Evolutionary conservation across 805 yeast species (phyloP), one percentile per base, ranked within the genome.

Genomic region (Teunomyces gatunensis): DNA sequence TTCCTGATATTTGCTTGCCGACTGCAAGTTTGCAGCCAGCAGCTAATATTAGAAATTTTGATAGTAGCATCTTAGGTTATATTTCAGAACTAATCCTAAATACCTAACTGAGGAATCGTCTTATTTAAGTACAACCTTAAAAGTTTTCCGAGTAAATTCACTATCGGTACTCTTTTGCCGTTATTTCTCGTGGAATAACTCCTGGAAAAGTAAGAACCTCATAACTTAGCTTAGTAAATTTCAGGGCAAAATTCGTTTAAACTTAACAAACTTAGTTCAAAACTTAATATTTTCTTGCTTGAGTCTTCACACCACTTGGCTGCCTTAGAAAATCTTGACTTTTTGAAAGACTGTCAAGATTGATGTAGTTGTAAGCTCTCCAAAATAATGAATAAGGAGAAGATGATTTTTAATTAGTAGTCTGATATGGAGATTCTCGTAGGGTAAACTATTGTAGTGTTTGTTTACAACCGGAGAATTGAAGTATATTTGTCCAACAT

Each of bases 1-100:
- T 41, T 11, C 63, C 63, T 28, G 50, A 34, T 13, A 58, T 49
- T 46, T 50, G 45, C 25, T 35, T 35, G 13, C 51, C 45, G n/a
- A 23, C 39, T 6, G 37, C 51, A 29, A n/a, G 13, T 7, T 11
- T 12, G 33, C 33, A 29, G 33, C 33, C 33, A 12, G 33, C 33
- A n/a, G 13, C 15, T n/a, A 29, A 29, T 29, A 29, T 12, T 29
- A 29, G 33, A 29, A 29, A 29, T 13, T 12, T 29, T 29, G 33
- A 29, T 29, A 29, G 15, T 29, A 29, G 33, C 33, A 29, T 29
- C 33, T 13, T 29, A n/a, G 13, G 33, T 29, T 3, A 29, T 29
- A 29, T 29, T 29, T 13, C 13, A 29, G 33, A 11, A 29, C 15
- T n/a, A 29, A n/a, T 29, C 15, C 33, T 29, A 12, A 29, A 29